Conservation (phyloP, 2,329 filamentous ascomycete species). For the Aspergillus luchuensis region DNA sequence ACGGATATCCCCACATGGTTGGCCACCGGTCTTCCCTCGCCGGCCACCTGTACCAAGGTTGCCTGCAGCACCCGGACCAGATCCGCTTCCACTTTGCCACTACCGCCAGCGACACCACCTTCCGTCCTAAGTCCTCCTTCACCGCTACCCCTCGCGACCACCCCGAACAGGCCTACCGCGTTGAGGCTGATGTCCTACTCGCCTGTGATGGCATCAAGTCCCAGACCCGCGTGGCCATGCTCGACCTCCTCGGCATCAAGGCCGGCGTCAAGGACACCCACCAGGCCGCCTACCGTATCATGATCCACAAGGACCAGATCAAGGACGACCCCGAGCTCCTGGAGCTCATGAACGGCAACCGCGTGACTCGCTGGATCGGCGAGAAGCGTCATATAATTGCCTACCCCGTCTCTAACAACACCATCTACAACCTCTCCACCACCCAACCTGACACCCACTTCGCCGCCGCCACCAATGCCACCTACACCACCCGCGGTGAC, state of each 20-base stretch:
- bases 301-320: conserved; percentile 52
- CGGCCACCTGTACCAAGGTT: conserved; percentile 69
- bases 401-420: conserved; percentile 64
- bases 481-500: conserved; percentile 64
- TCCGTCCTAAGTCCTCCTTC: conserved; percentile 62
- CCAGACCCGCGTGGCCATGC: conserved; percentile 46
- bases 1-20: conserved; percentile 77
- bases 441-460: conserved; percentile 64
- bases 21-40: conserved; percentile 75
- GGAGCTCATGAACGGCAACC: conserved; percentile 58
- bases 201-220: conserved; percentile 60
- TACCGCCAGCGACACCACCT: conserved; percentile 59
- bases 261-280: conserved; percentile 52
- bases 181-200: conserved; percentile 55
- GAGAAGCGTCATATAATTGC: conserved; percentile 68
- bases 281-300: conserved; percentile 58
- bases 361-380: conserved; percentile 67
- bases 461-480: conserved; percentile 58
- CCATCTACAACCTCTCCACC: conserved; percentile 68
- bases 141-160: conserved; percentile 60
- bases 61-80: conserved; percentile 57
- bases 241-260: conserved; percentile 39
- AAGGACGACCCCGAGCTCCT: conserved; percentile 54
- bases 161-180: conserved; percentile 48
- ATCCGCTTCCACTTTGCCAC: conserved; percentile 71